Percentiles rank a stretch among this genome's conserved stretches.
Evolutionary conservation across 2,329 filamentous ascomycete species (phyloP).

Genomic region (Aspergillus quadrilineatus): DNA sequence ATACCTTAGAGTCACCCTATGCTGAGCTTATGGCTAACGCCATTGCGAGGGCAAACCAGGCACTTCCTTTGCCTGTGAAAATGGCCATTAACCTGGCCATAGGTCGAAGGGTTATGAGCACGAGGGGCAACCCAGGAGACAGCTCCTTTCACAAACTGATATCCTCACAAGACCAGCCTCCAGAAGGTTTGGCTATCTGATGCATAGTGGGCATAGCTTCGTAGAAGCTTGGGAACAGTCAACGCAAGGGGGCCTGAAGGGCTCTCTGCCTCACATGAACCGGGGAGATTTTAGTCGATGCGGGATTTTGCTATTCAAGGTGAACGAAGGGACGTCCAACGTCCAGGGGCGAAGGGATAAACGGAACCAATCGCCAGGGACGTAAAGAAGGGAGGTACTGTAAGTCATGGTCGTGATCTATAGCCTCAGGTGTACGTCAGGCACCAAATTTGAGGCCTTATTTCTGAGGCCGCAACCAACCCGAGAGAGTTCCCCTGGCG

Average conservation of each 20-base stretch:
- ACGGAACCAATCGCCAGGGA: neutral
- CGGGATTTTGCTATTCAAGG: neutral
- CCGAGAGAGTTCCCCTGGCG: constrained; percentile 14
- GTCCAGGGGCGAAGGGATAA: neutral
- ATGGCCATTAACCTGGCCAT: neutral
- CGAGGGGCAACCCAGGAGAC: neutral
- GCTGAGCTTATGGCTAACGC: neutral
- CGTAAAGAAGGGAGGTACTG: neutral
- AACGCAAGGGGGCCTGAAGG: neutral
- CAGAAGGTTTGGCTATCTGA: neutral
- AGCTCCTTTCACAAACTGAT: neutral
- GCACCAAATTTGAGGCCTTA: neutral
- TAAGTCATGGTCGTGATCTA: neutral
- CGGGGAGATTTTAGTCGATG: neutral
- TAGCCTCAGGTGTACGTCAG: neutral
- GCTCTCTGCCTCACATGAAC: neutral
- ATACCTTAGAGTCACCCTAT: neutral
- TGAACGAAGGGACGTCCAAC: neutral
- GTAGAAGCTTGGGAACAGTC: neutral
- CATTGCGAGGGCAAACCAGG: constrained; percentile 1
- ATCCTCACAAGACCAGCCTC: neutral
- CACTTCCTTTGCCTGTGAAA: neutral
- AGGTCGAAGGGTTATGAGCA: neutral
- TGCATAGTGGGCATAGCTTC: neutral
- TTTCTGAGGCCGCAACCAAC: constrained; percentile 18